Evolutionary conservation across 2,329 filamentous ascomycete species (phyloP), one percentile per base, ranked within the genome.

Genomic region (Calcarisporium arbuscula): DNA sequence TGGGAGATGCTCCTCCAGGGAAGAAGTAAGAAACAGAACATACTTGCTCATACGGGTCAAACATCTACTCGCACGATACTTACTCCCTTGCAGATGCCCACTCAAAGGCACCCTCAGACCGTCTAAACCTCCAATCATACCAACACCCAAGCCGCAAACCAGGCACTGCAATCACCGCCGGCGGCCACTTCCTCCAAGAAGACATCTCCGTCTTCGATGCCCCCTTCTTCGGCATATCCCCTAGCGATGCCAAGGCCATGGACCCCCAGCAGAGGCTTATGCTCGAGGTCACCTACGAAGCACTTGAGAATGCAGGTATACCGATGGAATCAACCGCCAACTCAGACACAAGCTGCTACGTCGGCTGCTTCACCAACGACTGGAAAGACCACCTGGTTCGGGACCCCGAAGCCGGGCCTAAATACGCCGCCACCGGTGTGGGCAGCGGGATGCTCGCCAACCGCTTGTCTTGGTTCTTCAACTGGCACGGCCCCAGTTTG

Each of bases 381-480:
- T n/a, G n/a, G n/a, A n/a, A n/a, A n/a, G n/a, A n/a, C n/a, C n/a
- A n/a, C n/a, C n/a, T n/a, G n/a, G n/a, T n/a, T n/a, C n/a, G n/a
- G n/a, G n/a, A n/a, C n/a, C n/a, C n/a, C n/a, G n/a, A n/a, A n/a
- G n/a, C n/a, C n/a, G n/a, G n/a, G n/a, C n/a, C n/a, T n/a, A n/a
- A n/a, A n/a, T 30, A 30, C 17, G 18, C 9, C n/a, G 9, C 17
- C 9, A 30, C 17, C 2, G 40, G 42, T 15, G 32, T 18, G 5
- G 22, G n/a, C 4, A 17, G 62, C 44, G 61, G 64, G 15, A 68
- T 73, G 54, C 56, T 69, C 43, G 65, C 68, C 1, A 74, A 73
- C 45, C 55, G 70, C 26, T 53, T 75, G 11, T 72, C 68, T 2
- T 67, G 73, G 43, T 23, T 8, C 10, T 12, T 17, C 3, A 10